Evolutionary conservation across 257 asterid genomes (phyloP).

Genomic region (Nicotiana attenuata): DNA sequence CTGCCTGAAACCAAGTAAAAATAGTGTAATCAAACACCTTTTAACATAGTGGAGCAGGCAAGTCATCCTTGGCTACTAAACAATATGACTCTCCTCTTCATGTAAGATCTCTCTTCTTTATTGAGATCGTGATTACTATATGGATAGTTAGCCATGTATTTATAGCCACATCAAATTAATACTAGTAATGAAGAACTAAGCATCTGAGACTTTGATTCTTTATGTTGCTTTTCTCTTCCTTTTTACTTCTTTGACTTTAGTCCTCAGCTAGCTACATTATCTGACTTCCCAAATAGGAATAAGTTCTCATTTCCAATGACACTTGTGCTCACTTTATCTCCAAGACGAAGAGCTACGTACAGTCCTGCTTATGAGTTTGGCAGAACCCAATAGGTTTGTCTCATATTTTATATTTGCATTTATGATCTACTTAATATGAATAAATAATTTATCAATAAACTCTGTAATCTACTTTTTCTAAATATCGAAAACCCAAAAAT

Average conservation of each 20-base stretch:
- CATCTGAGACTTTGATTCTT: neutral
- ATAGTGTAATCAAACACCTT: neutral
- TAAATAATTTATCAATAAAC: too few species aligned
- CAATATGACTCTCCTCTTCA: neutral
- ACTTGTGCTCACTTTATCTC: neutral
- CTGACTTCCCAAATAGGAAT: neutral
- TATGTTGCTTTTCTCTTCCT: neutral
- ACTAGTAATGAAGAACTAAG: neutral
- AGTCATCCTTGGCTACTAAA: conserved; percentile 5
- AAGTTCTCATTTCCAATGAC: neutral
- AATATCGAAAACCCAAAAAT: too few species aligned
- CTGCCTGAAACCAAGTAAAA: neutral
- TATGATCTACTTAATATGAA: too few species aligned
- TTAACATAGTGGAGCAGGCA: neutral
- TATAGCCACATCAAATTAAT: neutral
- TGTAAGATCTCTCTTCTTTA: neutral
- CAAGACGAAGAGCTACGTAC: neutral
- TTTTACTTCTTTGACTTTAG: neutral
- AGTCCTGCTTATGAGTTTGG: too few species aligned
- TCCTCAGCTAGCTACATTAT: neutral
- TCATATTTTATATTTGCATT: too few species aligned
- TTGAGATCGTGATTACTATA: neutral
- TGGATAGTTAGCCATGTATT: neutral
- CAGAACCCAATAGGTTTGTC: too few species aligned
- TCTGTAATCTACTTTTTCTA: too few species aligned